Base-by-base conservation (phyloP, 306 rosid genomes). In the Fragaria ananassa region DNA sequence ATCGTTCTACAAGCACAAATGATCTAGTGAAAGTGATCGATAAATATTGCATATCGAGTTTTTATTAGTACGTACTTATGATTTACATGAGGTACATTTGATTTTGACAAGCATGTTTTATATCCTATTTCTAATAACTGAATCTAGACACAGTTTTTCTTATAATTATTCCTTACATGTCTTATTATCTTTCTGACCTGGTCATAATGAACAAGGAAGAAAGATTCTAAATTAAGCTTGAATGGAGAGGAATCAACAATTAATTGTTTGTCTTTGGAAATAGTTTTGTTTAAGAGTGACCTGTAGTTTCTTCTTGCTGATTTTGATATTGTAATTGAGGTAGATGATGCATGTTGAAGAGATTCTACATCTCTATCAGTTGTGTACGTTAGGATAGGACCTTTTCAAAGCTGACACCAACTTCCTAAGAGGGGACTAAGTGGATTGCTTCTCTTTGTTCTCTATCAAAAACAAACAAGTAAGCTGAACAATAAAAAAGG, bases 361-460 rank as follows among this genome's bases (percentile, higher is more conserved):
- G 41, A 57, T 10, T 74, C 31, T 42, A 58, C 78, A 45, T 61
- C 60, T 44, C 12, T n/a, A 10, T 45, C 70, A 42, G 29, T 65
- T 65, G 70, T 34, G 47, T 27, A 56, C 54, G 42, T 29, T 10
- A 39, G 35, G 67, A 42, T 65, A 35, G 2, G 77, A 74, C 60
- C 47, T 45, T 61, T 74, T 19, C 78, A 61, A 45, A 74, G 31
- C 5, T 29, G 58, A 61, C 58, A 58, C 57, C 58, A 29, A 60
- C 27, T 74, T 60, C 46, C 57, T 44, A 60, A 60, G 19, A 60
- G 51, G 34, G 53, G 79, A 37, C 47, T 50, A 27, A 29, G 12
- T 76, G 17, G 57, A 62, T 34, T 61, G 39, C 47, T 42, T 29
- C 23, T 46, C 60, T 35, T 56, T 15, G 56, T 15, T 57, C 63